Conservation (phyloP, 1,284 basidiomycete species). For the Cutaneotrichosporon dermatis region DNA sequence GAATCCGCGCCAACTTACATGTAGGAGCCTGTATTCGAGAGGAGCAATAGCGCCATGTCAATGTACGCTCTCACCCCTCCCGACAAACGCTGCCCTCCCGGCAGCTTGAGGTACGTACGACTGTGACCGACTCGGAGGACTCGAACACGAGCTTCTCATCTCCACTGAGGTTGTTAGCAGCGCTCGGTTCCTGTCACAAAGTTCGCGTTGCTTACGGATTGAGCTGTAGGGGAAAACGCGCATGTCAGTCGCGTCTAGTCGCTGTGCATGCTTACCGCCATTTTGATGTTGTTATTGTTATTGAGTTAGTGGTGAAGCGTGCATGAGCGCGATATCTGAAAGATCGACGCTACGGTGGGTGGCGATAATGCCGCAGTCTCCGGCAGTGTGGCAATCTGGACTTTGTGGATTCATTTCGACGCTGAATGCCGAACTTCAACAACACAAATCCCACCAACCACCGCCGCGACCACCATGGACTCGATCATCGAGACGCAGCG, state of each 20-base stretch:
- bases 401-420: background rate
- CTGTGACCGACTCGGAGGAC: constrained; percentile 88
- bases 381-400: constrained; percentile 11
- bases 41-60: constrained; percentile 43
- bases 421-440: background rate
- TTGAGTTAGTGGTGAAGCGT: background rate
- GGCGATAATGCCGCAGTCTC: constrained; percentile 13
- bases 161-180: constrained; percentile 27
- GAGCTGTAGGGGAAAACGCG: constrained; percentile 31
- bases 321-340: constrained; percentile 3
- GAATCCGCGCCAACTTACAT: constrained; percentile 36
- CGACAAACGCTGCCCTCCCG: constrained; percentile 36
- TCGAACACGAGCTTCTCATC: constrained; percentile 88
- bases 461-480: constrained; percentile 59
- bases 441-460: background rate
- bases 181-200: background rate
- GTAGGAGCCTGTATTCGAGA: constrained; percentile 50
- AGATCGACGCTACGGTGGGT: constrained; percentile 11
- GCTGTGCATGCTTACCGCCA: constrained; percentile 63
- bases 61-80: constrained; percentile 47
- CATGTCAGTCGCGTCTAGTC: constrained; percentile 18
- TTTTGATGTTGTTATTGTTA: constrained; percentile 47
- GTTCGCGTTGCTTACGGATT: constrained; percentile 34
- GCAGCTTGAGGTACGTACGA: constrained; percentile 49
- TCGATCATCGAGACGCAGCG: constrained; percentile 87